Conservation (phyloP, 495 filamentous ascomycete species). For the Neurospora tetrasperma region DNA sequence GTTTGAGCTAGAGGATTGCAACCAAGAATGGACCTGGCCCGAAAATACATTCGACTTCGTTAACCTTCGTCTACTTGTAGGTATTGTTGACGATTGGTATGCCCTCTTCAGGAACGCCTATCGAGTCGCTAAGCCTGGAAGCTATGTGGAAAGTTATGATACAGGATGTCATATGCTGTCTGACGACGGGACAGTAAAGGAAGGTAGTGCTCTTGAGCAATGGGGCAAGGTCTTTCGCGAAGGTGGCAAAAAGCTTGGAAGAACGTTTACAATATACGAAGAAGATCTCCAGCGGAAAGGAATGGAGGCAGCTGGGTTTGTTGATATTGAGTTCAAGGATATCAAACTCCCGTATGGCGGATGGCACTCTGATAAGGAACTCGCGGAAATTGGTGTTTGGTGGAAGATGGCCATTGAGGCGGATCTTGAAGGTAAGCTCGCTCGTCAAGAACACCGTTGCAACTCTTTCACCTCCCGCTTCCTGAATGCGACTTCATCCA, state of each 20-base stretch:
- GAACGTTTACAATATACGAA: slow-evolving; percentile 6
- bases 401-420: slow-evolving; percentile 18
- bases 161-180: neutral
- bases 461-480: neutral
- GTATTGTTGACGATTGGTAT: slow-evolving; percentile 48
- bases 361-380: neutral
- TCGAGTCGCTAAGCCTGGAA: slow-evolving; percentile 27
- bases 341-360: slow-evolving; percentile 8
- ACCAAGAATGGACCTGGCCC: slow-evolving; percentile 40
- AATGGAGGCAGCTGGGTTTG: slow-evolving; percentile 49
- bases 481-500: neutral
- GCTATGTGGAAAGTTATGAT: slow-evolving; percentile 18
- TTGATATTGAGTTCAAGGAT: slow-evolving; percentile 33
- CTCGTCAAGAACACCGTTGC: neutral
- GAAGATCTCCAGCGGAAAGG: slow-evolving; percentile 41
- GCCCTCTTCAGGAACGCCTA: slow-evolving; percentile 26
- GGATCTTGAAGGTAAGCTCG: slow-evolving; percentile 26
- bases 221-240: slow-evolving; percentile 20
- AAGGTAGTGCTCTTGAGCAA: slow-evolving; percentile 21
- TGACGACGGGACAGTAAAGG: slow-evolving; percentile 14
- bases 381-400: slow-evolving; percentile 32
- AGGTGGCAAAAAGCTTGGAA: slow-evolving; percentile 9
- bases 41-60: slow-evolving; percentile 51
- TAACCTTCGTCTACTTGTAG: slow-evolving; percentile 45
- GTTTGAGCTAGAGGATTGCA: slow-evolving; percentile 48